Conservation (phyloP, 2,329 filamentous ascomycete species). For the Aspergillus sp. region DNA sequence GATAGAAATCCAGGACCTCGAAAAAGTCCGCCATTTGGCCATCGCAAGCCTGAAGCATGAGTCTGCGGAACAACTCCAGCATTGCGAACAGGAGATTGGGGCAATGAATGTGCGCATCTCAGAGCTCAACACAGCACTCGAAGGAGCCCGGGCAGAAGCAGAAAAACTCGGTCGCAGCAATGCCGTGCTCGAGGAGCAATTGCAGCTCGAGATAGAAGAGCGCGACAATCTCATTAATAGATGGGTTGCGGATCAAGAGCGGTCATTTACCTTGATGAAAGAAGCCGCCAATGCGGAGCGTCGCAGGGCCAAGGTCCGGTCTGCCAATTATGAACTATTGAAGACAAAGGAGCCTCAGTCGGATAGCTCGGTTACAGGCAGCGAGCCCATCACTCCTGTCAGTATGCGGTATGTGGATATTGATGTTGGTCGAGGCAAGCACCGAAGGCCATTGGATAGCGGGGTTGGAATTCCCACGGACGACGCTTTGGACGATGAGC, state of each 20-base stretch:
- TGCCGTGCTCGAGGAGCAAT: constrained; percentile 29
- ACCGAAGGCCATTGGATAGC: constrained; percentile 33
- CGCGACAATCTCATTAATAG: constrained; percentile 28
- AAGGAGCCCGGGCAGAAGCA: constrained; percentile 28
- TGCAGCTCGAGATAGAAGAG: constrained; percentile 32
- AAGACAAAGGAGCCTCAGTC: constrained; percentile 31
- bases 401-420: constrained; percentile 38
- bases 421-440: constrained; percentile 34
- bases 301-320: constrained; percentile 33
- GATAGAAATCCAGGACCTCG: constrained; percentile 28
- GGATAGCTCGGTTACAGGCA: constrained; percentile 22
- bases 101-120: constrained; percentile 37
- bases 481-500: constrained; percentile 13
- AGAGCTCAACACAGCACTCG: constrained; percentile 34
- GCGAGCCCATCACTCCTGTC: constrained; percentile 39
- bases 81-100: constrained; percentile 31
- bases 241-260: constrained; percentile 27
- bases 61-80: constrained; percentile 15
- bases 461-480: constrained; percentile 32
- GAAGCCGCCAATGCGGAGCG: constrained; percentile 34
- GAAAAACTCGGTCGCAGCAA: constrained; percentile 31
- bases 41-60: constrained; percentile 18
- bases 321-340: constrained; percentile 33
- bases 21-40: constrained; percentile 22
- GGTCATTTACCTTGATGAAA: constrained; percentile 28